Base-by-base conservation (phyloP, 192 early-diverging fungal species). In the Lunasporangiospora selenospora region DNA sequence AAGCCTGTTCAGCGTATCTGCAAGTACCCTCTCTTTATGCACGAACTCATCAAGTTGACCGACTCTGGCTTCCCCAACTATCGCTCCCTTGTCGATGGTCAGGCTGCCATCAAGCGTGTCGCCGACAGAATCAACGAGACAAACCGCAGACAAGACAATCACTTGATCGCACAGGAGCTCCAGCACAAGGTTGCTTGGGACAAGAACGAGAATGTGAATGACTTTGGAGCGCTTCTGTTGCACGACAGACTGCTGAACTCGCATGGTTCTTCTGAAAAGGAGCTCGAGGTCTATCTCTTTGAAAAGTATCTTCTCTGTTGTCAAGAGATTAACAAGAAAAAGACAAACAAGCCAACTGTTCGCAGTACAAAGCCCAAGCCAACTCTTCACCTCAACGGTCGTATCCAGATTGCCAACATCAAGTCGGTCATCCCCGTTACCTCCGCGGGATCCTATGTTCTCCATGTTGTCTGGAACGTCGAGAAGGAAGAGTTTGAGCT, bases 1-100 rank as follows among this genome's bases (percentile, higher is more conserved):
- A 96, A 98, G 65, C 98, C 98, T 3, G 87, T 99, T 8, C 98
- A 99, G 78, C 87, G 98, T 45, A 93, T 98, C 55, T 97, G 96
- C 83, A 96, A 96, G 82, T 99, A 99, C 79, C 96, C 96, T 37
- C 78, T 99, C 52, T 84, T 99, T 18, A 79, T 95, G 56, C 80
- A 83, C 55, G 89, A 89, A 54, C 69, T 88, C 48, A 75, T 85
- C 66, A 90, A 89, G 67, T 80, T 80, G 58, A 89, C 85, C 33
- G 78, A 88, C 57, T 18, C 58, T 1, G 62, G 55, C 19, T 70
- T 61, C 54, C 83, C 83, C n/a, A 67, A 82, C 51, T 82, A 84
- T 57, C 46, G 62, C 27, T 89, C 92, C 58, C 77, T 91, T 39
- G 76, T 81, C 15, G 84, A 86, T 12, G 97, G 96, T n/a, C 77